A percentile compares a stretch with the other conserved stretches of the same genome.
These are phyloP conservation scores for Babesia sp. DNA, from an alignment of 169 alveolate genomes.

Conservation along the genomic window DNA sequence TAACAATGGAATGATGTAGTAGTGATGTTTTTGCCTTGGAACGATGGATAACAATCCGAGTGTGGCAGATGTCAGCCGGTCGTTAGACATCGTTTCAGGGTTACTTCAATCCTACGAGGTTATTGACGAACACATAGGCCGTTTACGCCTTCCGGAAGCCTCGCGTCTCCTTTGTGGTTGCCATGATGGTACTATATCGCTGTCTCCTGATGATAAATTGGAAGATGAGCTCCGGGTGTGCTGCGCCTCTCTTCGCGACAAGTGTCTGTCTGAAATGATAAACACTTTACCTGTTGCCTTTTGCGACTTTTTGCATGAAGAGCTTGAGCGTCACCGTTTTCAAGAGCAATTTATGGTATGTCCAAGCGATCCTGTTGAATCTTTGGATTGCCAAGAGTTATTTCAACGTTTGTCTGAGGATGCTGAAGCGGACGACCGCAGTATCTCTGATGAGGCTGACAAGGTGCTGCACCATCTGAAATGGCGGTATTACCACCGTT, in stretches of 20 bases:
- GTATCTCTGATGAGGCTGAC: slow-evolving; percentile 7
- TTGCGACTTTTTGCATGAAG: slow-evolving; percentile 9
- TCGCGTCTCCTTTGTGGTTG: not conserved
- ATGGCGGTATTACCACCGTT: slow-evolving; percentile 17
- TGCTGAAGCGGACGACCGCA: not conserved
- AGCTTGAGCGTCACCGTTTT: slow-evolving; percentile 12
- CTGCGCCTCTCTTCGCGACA: slow-evolving; percentile 35
- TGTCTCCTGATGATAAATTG: not conserved
- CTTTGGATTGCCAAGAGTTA: slow-evolving; percentile 13
- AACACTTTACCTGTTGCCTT: not conserved
- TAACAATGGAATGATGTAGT: no score
- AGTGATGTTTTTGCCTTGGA: no score
- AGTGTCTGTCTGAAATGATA: slow-evolving; percentile 15
- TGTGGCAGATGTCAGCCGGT: slow-evolving; percentile 4
- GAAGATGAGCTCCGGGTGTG: slow-evolving; percentile 11
- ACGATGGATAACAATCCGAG: not conserved
- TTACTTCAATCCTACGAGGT: slow-evolving; percentile 15
- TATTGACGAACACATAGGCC: slow-evolving; percentile 6
- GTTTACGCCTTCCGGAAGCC: slow-evolving; percentile 14
- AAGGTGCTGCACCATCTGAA: slow-evolving; percentile 14
- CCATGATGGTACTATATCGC: slow-evolving; percentile 1
- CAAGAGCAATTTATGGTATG: not conserved
- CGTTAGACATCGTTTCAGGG: slow-evolving; percentile 30
- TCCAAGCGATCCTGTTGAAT: not conserved
- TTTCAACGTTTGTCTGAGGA: slow-evolving; percentile 33